Conservation (phyloP, 805 yeast genomes). For the Teunomyces tritomae region DNA sequence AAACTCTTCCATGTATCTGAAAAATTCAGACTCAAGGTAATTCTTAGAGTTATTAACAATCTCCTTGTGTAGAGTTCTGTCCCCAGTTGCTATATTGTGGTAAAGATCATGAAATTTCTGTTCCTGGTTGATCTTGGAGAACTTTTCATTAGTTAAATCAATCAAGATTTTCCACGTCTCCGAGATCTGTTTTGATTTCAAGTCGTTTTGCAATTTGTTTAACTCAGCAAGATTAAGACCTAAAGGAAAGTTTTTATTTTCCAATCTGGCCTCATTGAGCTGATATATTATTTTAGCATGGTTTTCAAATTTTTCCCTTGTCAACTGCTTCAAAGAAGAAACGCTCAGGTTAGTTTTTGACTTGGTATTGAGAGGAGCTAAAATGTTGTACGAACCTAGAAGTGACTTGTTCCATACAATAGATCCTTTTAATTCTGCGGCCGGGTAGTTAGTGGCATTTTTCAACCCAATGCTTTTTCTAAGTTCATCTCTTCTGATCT, state of each 20-base stretch:
- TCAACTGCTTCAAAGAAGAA: constrained; percentile 30
- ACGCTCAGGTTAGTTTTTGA: constrained; percentile 6
- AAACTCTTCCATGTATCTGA: constrained; percentile 65
- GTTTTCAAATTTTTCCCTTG: constrained; percentile 62
- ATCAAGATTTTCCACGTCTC: constrained; percentile 73
- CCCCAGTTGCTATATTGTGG: constrained; percentile 18
- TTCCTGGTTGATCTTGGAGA: constrained; percentile 32
- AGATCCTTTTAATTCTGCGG: constrained; percentile 18
- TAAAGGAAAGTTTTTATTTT: constrained; percentile 51
- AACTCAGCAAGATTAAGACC: constrained; percentile 59
- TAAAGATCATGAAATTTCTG: constrained; percentile 27
- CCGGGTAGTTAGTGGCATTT: background rate
- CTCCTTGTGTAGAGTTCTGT: constrained; percentile 32
- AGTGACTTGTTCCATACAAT: constrained; percentile 35
- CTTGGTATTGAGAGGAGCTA: constrained; percentile 28
- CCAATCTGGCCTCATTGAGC: constrained; percentile 67
- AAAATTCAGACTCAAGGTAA: constrained; percentile 75
- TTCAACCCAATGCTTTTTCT: constrained; percentile 62
- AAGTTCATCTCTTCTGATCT: constrained; percentile 68
- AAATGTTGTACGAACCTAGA: constrained; percentile 31
- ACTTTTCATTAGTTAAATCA: constrained; percentile 41
- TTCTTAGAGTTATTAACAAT: constrained; percentile 55
- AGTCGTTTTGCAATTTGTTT: constrained; percentile 55
- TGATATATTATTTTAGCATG: constrained; percentile 70
- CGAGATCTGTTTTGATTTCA: constrained; percentile 65